Evolutionary conservation across 1,284 basidiomycete genomes (phyloP).

Genomic region (Trichosporon coremiiforme): DNA sequence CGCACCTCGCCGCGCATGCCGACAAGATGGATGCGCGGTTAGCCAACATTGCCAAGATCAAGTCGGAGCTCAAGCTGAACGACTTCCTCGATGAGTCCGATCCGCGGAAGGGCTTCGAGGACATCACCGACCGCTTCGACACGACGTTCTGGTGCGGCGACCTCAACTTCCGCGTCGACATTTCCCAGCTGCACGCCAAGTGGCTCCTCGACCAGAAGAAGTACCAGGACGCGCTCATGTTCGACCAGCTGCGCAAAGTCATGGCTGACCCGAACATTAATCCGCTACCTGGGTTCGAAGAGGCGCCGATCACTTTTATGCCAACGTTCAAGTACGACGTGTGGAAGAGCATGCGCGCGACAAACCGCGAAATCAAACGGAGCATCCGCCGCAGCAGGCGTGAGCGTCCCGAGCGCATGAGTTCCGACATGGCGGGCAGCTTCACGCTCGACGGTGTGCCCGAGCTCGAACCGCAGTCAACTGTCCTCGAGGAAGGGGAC

Average conservation of each 20-base stretch:
- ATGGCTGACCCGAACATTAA: slow-evolving; percentile 54
- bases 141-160: slow-evolving; percentile 61
- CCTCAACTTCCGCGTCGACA: slow-evolving; percentile 61
- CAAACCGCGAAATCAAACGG: slow-evolving; percentile 44
- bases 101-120: slow-evolving; percentile 38
- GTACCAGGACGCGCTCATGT: slow-evolving; percentile 58
- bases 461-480: slow-evolving; percentile 20
- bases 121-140: slow-evolving; percentile 61
- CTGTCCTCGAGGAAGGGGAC: not conserved
- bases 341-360: slow-evolving; percentile 57
- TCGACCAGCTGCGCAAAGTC: slow-evolving; percentile 60
- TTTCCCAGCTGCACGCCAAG: slow-evolving; percentile 60
- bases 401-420: slow-evolving; percentile 26
- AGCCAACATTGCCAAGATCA: slow-evolving; percentile 59
- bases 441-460: slow-evolving; percentile 25
- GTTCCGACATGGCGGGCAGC: slow-evolving; percentile 15
- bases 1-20: slow-evolving; percentile 61
- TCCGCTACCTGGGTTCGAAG: slow-evolving; percentile 58
- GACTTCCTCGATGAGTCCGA: slow-evolving; percentile 58
- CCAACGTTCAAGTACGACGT: slow-evolving; percentile 61
- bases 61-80: slow-evolving; percentile 60
- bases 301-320: slow-evolving; percentile 58
- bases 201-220: slow-evolving; percentile 61
- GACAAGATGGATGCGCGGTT: slow-evolving; percentile 50
- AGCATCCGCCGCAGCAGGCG: slow-evolving; percentile 37